These are phyloP conservation scores for Aphanomyces euteiches DNA, from an alignment of 352 stramenopile species.

Conservation along the genomic window DNA sequence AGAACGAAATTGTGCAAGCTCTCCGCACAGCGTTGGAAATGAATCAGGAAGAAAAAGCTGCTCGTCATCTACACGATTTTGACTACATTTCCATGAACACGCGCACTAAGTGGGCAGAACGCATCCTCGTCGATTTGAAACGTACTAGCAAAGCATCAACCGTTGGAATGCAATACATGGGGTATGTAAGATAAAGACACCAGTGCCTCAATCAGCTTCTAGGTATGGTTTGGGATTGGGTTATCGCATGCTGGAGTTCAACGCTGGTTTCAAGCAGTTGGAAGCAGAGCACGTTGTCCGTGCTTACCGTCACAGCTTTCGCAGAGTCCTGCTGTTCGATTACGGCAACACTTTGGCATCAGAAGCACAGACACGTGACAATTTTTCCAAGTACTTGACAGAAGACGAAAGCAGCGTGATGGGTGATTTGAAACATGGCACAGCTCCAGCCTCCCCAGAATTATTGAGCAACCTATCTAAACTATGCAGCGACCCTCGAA, in stretches of 20 bases:
- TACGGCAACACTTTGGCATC: slow-evolving; percentile 97
- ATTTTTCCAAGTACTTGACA: slow-evolving; percentile 84
- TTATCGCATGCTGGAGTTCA: slow-evolving; percentile 96
- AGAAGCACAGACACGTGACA: slow-evolving; percentile 70
- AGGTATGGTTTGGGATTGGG: slow-evolving; percentile 88
- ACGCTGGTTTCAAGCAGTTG: slow-evolving; percentile 93
- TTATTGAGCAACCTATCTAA: slow-evolving; percentile 87
- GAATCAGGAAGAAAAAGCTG: slow-evolving; percentile 57
- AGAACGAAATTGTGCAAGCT: slow-evolving; percentile 78
- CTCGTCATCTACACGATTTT: slow-evolving; percentile 77
- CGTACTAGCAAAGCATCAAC: slow-evolving; percentile 75
- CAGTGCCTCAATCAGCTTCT: slow-evolving; percentile 32
- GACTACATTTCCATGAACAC: slow-evolving; percentile 95
- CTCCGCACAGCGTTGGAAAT: slow-evolving; percentile 67
- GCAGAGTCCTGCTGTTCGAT: slow-evolving; percentile 96
- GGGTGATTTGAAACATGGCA: slow-evolving; percentile 37
- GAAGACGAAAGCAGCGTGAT: slow-evolving; percentile 35
- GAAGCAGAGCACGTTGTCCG: slow-evolving; percentile 88
- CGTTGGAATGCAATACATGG: slow-evolving; percentile 91
- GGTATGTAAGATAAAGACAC: slow-evolving; percentile 63
- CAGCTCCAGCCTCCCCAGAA: slow-evolving; percentile 51
- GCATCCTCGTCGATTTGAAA: slow-evolving; percentile 98
- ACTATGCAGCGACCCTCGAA: slow-evolving; percentile 93
- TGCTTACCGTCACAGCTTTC: slow-evolving; percentile 81
- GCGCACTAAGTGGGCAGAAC: slow-evolving; percentile 94